Evolutionary conservation across 805 yeast genomes (phyloP).

Genomic region (Candida nonsorbophila): DNA sequence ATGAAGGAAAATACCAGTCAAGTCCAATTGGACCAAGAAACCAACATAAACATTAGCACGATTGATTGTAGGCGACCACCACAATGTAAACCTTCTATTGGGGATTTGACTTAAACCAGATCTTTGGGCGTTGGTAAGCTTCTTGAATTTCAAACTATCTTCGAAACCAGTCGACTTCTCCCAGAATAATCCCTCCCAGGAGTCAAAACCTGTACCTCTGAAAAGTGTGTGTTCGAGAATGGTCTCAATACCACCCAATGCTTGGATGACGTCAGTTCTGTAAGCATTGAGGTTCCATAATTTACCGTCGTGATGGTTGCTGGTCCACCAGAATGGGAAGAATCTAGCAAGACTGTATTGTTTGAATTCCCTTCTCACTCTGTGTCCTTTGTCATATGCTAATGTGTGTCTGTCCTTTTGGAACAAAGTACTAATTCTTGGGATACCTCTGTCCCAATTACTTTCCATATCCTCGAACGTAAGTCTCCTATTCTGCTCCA

Average conservation of each 20-base stretch:
- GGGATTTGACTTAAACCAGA: slow-evolving; percentile 97
- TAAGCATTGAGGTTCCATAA: slow-evolving; percentile 91
- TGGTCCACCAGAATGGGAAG: slow-evolving; percentile 97
- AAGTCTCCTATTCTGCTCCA: slow-evolving; percentile 75
- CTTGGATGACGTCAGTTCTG: slow-evolving; percentile 93
- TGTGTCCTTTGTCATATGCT: slow-evolving; percentile 91
- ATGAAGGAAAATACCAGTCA: slow-evolving; percentile 94
- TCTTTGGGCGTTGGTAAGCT: slow-evolving; percentile 94
- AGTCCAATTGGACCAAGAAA: slow-evolving; percentile 88
- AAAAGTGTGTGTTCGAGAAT: slow-evolving; percentile 91
- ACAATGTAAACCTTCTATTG: slow-evolving; percentile 89
- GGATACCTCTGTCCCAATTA: slow-evolving; percentile 95
- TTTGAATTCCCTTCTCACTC: slow-evolving; percentile 75
- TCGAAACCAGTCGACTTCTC: slow-evolving; percentile 97
- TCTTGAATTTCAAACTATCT: slow-evolving; percentile 90
- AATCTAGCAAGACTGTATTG: slow-evolving; percentile 65
- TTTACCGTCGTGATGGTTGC: slow-evolving; percentile 88
- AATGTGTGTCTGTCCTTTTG: slow-evolving; percentile 93
- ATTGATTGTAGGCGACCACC: slow-evolving; percentile 99
- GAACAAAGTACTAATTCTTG: slow-evolving; percentile 90
- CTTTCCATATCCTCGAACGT: slow-evolving; percentile 92
- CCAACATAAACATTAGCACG: slow-evolving; percentile 98
- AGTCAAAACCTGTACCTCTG: slow-evolving; percentile 94
- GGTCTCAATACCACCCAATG: slow-evolving; percentile 95
- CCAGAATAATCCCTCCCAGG: slow-evolving; percentile 99